Evolutionary conservation across 768 basidiomycete genomes (phyloP).

Genomic region (Polyporus arcularius): DNA sequence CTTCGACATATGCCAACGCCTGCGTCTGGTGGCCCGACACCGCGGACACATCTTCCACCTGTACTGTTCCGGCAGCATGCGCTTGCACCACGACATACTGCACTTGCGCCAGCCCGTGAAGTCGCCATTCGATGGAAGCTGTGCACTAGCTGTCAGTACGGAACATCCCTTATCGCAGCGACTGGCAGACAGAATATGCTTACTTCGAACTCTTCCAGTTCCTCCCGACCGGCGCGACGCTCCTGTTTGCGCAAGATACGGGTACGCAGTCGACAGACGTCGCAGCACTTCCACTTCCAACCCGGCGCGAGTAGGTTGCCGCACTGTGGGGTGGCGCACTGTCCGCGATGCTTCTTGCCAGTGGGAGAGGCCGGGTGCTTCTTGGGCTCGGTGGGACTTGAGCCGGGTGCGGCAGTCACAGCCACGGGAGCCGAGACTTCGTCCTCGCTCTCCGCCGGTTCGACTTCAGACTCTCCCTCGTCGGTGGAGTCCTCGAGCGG

Average conservation of each 20-base stretch:
- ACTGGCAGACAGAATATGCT: not conserved
- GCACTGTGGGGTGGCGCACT: constrained; percentile 21
- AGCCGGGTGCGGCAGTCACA: not conserved
- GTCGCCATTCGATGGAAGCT: not conserved
- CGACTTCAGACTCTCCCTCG: constrained; percentile 18
- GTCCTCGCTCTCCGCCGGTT: constrained; percentile 14
- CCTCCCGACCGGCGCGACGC: not conserved
- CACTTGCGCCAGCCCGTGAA: constrained; percentile 20
- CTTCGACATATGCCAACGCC: not conserved
- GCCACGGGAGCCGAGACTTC: not conserved
- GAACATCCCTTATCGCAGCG: too few species aligned
- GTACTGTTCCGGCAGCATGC: constrained; percentile 21
- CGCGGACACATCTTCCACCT: constrained; percentile 22
- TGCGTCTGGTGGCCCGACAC: constrained; percentile 22
- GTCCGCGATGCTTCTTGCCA: constrained; percentile 3
- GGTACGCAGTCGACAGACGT: constrained; percentile 8
- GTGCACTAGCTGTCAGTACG: not conserved
- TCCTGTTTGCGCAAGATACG: not conserved
- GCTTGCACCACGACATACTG: constrained; percentile 14
- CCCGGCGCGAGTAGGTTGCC: constrained; percentile 22
- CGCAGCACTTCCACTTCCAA: constrained; percentile 21
- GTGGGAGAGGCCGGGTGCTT: not conserved
- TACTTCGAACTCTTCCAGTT: not conserved
- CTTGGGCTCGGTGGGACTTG: not conserved
- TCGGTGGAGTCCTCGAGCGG: constrained; percentile 24